Conservation (phyloP, 768 basidiomycete species). For the Phanerochaete carnosa region DNA sequence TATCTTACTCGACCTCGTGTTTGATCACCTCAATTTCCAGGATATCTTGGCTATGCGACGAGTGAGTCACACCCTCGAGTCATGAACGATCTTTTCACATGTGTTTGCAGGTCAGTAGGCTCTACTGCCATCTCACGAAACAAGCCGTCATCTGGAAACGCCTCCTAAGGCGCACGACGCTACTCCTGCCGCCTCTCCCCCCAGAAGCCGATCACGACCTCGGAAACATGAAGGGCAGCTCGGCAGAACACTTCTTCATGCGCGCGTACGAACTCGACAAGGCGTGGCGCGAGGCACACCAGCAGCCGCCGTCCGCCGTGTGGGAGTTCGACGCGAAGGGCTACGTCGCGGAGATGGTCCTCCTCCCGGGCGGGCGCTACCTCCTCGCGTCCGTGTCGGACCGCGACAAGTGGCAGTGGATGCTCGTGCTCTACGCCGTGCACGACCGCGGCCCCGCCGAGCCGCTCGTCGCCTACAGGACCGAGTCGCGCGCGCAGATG, state of each 20-base stretch:
- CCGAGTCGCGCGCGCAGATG: conserved; percentile 45
- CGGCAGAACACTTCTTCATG: conserved; percentile 55
- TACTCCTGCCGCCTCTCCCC: conserved; percentile 60
- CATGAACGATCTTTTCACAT: background rate
- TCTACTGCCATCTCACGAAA: conserved; percentile 61
- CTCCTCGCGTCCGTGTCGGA: conserved; percentile 12
- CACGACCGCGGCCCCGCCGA: background rate
- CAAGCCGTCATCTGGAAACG: conserved; percentile 70
- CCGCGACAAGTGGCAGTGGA: conserved; percentile 1
- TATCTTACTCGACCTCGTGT: conserved; percentile 35
- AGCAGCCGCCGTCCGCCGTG: background rate
- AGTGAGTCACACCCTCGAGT: conserved; percentile 23
- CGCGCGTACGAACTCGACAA: conserved; percentile 58
- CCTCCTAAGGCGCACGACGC: conserved; percentile 47
- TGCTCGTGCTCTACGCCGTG: conserved; percentile 6
- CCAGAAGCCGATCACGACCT: conserved; percentile 49
- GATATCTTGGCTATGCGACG: conserved; percentile 35
- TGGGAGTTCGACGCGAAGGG: conserved; percentile 11
- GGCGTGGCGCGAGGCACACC: conserved; percentile 42
- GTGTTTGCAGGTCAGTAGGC: conserved; percentile 46
- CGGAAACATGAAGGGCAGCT: conserved; percentile 30
- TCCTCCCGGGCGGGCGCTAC: conserved; percentile 11
- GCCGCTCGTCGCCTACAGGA: conserved; percentile 13
- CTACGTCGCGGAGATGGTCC: conserved; percentile 10
- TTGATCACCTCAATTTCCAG: conserved; percentile 32